Evolutionary conservation across 805 yeast species (phyloP).

Genomic region (Saccharomycopsis olivae): DNA sequence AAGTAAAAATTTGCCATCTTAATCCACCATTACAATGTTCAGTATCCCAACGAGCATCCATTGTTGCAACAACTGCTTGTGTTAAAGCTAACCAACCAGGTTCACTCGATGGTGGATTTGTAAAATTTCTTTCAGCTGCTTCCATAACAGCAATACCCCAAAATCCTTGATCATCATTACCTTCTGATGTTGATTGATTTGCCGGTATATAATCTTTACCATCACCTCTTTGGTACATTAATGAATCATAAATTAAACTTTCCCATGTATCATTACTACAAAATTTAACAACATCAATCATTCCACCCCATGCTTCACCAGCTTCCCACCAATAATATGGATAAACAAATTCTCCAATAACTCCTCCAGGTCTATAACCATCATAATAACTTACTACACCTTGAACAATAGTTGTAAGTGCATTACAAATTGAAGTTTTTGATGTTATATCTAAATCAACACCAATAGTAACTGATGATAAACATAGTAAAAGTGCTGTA

Average conservation of each 20-base stretch:
- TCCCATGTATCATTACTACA: constrained; percentile 59
- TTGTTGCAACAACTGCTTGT: constrained; percentile 80
- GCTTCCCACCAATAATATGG: constrained; percentile 94
- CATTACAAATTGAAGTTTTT: constrained; percentile 40
- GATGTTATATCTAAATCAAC: constrained; percentile 29
- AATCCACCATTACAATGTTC: constrained; percentile 62
- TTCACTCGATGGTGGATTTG: constrained; percentile 48
- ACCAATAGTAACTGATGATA: constrained; percentile 1
- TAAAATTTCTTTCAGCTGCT: constrained; percentile 76
- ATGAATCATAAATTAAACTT: constrained; percentile 41
- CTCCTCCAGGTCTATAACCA: constrained; percentile 48
- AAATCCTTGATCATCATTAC: constrained; percentile 89
- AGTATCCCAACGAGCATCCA: constrained; percentile 71
- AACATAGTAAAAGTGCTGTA: background rate
- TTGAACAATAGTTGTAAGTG: constrained; percentile 43
- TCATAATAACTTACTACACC: constrained; percentile 63
- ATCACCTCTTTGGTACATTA: constrained; percentile 55
- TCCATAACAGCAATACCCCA: constrained; percentile 85
- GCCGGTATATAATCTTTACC: constrained; percentile 64
- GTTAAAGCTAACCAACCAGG: constrained; percentile 71
- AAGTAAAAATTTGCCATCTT: constrained; percentile 85
- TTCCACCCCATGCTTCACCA: constrained; percentile 55
- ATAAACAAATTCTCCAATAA: constrained; percentile 57
- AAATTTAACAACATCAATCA: constrained; percentile 59
- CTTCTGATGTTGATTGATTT: constrained; percentile 76